phyloP scores from a whole-genome alignment of 2,329 filamentous ascomycete species.

The Arthrobotrys sinensis region DNA sequence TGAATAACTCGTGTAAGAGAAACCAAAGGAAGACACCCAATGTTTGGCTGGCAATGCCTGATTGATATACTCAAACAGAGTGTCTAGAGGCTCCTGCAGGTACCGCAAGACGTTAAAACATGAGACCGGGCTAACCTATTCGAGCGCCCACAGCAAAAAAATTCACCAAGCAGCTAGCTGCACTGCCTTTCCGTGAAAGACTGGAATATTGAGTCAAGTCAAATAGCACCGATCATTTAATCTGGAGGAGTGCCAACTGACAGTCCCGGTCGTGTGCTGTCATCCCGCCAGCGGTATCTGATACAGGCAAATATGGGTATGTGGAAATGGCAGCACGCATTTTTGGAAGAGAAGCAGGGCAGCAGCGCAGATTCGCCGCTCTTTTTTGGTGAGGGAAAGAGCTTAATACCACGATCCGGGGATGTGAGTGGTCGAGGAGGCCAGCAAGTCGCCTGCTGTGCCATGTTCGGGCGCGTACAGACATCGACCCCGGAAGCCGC shows the following conservation, averaged over 20 bases:
- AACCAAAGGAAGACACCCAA: constrained; percentile 27
- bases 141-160: constrained; percentile 37
- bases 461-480: constrained; percentile 55
- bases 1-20: constrained; percentile 31
- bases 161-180: constrained; percentile 33
- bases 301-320: constrained; percentile 52
- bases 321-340: constrained; percentile 47
- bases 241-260: constrained; percentile 42
- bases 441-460: constrained; percentile 44
- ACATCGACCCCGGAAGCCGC: constrained; percentile 49
- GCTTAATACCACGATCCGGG: constrained; percentile 32
- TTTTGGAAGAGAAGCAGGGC: constrained; percentile 52
- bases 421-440: constrained; percentile 46
- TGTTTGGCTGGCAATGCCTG: constrained; percentile 44
- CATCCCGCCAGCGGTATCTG: constrained; percentile 57
- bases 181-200: constrained; percentile 53
- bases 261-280: constrained; percentile 37
- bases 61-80: constrained; percentile 56
- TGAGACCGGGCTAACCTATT: constrained; percentile 45
- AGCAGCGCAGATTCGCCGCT: constrained; percentile 51
- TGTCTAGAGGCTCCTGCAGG: constrained; percentile 51
- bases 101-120: constrained; percentile 51
- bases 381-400: constrained; percentile 18
- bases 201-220: constrained; percentile 39
- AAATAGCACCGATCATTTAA: constrained; percentile 24